phyloP scores from a whole-genome alignment of 2,329 filamentous ascomycete species.

The Hirsutella minnesotensis region DNA sequence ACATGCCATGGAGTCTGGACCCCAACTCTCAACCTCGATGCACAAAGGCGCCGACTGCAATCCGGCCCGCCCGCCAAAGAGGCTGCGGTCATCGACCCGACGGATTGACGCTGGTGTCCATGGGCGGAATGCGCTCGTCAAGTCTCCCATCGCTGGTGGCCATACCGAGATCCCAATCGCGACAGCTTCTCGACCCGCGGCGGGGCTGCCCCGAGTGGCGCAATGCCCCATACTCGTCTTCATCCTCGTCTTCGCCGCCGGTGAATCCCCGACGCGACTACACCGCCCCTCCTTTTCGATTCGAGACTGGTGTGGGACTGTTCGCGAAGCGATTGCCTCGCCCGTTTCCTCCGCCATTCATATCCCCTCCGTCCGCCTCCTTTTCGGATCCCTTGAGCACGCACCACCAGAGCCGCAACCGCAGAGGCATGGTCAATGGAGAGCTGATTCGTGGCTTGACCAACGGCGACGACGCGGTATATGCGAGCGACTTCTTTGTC shows the following conservation, averaged over 20 bases:
- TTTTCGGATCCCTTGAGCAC: slow-evolving; percentile 93
- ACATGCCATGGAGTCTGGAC: not conserved
- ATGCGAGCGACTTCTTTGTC: slow-evolving; percentile 76
- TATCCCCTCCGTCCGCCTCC: slow-evolving; percentile 76
- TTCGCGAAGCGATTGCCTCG: slow-evolving; percentile 84
- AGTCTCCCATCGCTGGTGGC: slow-evolving; percentile 16
- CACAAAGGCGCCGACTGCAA: slow-evolving; percentile 10
- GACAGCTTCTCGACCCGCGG: slow-evolving; percentile 15
- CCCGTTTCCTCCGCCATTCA: slow-evolving; percentile 87
- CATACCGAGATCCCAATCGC: slow-evolving; percentile 18
- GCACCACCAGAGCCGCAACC: slow-evolving; percentile 66
- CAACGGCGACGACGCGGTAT: slow-evolving; percentile 90
- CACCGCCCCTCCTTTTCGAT: slow-evolving; percentile 61
- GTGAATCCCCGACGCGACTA: slow-evolving; percentile 12
- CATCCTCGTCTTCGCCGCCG: slow-evolving; percentile 11
- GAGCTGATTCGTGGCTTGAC: slow-evolving; percentile 76
- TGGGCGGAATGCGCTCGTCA: slow-evolving; percentile 24
- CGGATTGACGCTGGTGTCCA: slow-evolving; percentile 17
- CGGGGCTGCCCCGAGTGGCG: slow-evolving; percentile 14
- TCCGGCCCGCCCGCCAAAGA: slow-evolving; percentile 11
- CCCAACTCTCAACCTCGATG: slow-evolving; percentile 4
- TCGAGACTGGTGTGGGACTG: slow-evolving; percentile 82
- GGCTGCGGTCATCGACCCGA: slow-evolving; percentile 21
- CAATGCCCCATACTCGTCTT: slow-evolving; percentile 15
- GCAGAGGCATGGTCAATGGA: slow-evolving; percentile 65